Evolutionary conservation across 805 yeast genomes (phyloP).

Genomic region (Zygoascus ofunaensis): DNA sequence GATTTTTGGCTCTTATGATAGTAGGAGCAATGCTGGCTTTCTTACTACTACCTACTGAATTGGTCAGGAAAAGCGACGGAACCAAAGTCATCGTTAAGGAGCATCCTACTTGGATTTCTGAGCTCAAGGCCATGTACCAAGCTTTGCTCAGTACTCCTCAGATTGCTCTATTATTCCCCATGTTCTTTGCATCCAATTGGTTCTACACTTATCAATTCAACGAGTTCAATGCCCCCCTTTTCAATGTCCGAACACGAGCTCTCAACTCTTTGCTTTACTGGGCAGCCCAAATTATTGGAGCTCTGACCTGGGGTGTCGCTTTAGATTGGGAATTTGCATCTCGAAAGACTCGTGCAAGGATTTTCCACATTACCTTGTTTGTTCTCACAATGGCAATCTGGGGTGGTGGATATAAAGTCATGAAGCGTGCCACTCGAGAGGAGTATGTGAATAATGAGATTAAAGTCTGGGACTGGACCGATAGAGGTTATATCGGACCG

Average conservation of each 20-base stretch:
- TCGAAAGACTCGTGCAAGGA: conserved; percentile 39
- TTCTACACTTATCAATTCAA: conserved; percentile 59
- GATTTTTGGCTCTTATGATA: conserved; percentile 44
- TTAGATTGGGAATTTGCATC: conserved; percentile 37
- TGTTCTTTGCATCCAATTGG: conserved; percentile 58
- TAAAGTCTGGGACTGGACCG: conserved; percentile 37
- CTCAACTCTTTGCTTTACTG: conserved; percentile 54
- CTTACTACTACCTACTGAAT: conserved; percentile 39
- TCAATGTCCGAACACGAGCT: conserved; percentile 52
- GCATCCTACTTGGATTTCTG: conserved; percentile 39
- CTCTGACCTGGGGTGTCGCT: conserved; percentile 39
- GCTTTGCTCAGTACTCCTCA: conserved; percentile 35
- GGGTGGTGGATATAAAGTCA: conserved; percentile 52
- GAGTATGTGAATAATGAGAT: conserved; percentile 15
- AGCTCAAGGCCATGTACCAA: conserved; percentile 34
- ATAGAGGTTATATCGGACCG: conserved; percentile 44
- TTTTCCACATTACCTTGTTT: conserved; percentile 34
- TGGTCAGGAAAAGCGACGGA: conserved; percentile 44
- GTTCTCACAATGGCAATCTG: conserved; percentile 40
- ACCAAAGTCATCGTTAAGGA: conserved; percentile 38
- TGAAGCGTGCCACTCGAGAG: conserved; percentile 34
- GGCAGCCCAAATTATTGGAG: conserved; percentile 52
- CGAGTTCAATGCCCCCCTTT: conserved; percentile 45
- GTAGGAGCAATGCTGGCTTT: conserved; percentile 39
- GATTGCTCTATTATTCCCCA: conserved; percentile 46